Evolutionary conservation across 257 asterid genomes (phyloP), one percentile per base, ranked within the genome.

Genomic region (Lavandula angustifolia): DNA sequence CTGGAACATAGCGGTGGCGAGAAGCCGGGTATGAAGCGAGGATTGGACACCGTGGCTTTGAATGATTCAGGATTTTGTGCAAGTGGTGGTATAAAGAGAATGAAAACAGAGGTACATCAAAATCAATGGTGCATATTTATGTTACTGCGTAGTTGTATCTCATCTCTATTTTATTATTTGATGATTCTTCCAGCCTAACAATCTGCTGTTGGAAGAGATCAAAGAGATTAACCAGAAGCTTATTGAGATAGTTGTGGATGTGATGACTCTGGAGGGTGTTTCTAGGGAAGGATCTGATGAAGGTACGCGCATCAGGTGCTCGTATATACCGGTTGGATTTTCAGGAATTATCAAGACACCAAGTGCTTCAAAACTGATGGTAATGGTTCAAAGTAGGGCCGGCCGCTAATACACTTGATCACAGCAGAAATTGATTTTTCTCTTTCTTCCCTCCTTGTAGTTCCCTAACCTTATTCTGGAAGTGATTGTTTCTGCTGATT

Each of bases 181-280:
- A 44, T 70, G 51, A 18, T 63, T 44, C n/a, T 54, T 42, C 44
- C 82, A 82, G 87, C 58, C 69, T 12, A 62, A 27, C 47, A 38
- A 74, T 66, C 49, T 31, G 27, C 70, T 82, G 37, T 47, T 80
- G 59, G 64, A 78, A 64, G 88, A 85, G 78, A 74, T 85, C 73
- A 61, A 61, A 62, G 86, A 82, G 54, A 74, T 76, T 6, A 82
- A 85, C 68, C 47, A 65, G 46, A 67, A 40, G 69, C 76, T 78
- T 31, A 66, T 82, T 47, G 88, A 85, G 35, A 72, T 79, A 9
- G 70, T 69, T 48, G 80, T 80, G 49, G 81, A 84, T 43, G 79
- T 76, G 55, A 59, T 77, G 47, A 62, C 59, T 38, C 49, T 52
- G 16, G 70, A 76, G 60, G 79, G 71, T 32, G 64, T 72, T 60